Conservation (phyloP, 441 rosid genomes). For the Kokia cookei region DNA sequence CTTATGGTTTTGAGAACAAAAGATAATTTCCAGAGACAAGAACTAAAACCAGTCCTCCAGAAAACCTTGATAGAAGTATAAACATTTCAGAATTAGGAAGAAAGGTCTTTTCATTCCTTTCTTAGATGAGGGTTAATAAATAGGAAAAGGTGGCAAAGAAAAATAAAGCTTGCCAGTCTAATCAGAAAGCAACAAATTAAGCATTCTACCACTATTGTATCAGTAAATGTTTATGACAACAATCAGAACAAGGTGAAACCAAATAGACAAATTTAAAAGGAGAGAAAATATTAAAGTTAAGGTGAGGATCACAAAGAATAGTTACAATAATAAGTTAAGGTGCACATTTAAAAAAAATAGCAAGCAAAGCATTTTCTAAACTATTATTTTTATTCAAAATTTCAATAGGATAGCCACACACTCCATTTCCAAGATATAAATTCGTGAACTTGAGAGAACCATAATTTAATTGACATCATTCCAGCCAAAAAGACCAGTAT, state of each 20-base stretch:
- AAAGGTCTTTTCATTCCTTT: not conserved
- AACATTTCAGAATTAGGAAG: not conserved
- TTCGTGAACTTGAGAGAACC: not conserved
- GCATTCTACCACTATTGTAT: not conserved
- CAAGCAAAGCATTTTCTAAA: not conserved
- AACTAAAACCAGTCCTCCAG: not conserved
- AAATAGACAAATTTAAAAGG: not conserved
- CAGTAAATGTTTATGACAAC: not conserved
- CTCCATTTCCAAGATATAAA: not conserved
- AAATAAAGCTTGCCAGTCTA: not conserved
- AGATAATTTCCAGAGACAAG: not conserved
- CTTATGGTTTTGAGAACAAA: not conserved
- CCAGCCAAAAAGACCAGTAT: not conserved
- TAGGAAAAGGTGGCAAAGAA: not conserved
- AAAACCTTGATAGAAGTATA: not conserved
- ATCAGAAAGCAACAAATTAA: not conserved
- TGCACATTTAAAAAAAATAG: not conserved
- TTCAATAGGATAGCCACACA: not conserved
- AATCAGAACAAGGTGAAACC: not conserved
- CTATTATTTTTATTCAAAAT: not conserved
- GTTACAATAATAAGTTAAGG: not conserved
- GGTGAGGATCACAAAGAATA: not conserved
- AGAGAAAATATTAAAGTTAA: not conserved
- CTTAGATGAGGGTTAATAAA: not conserved
- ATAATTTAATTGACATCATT: not conserved